phyloP scores from a whole-genome alignment of 306 rosid genomes.

The Prunus persica region Prunus_persica_NCBIv2 NC_034009.1:43187501-43188000 shows the following conservation, averaged over 20 bases:
- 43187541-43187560: background rate
- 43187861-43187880: conserved; percentile 42
- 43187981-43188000: conserved; percentile 10
- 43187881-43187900: conserved; percentile 24
- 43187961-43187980: conserved; percentile 32
- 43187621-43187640: conserved; percentile 41
- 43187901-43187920: conserved; percentile 1
- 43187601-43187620: conserved; percentile 32
- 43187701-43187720: conserved; percentile 36
- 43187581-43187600: conserved; percentile 24
- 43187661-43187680: conserved; percentile 39
- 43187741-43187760: conserved; percentile 46
- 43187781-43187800: background rate
- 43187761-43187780: conserved; percentile 24
- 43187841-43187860: conserved; percentile 46
- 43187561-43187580: background rate
- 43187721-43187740: conserved; percentile 51
- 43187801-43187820: conserved; percentile 34
- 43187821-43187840: conserved; percentile 53
- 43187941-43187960: conserved; percentile 29
- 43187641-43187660: conserved; percentile 22
- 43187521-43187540: background rate
- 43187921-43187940: background rate
- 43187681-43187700: conserved; percentile 48
- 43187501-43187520: background rate